Evolutionary conservation across 176 grass and related monocot species (phyloP).

Genomic region (maize (Zea mays)): Zm-B73-REFERENCE-NAM-5.0 NC_050096.1:30908001-30908500

Average conservation of each 20-base stretch:
- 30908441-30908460: conserved; percentile 95
- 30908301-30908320: background rate
- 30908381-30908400: conserved; percentile 88
- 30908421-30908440: conserved; percentile 65
- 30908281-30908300: conserved; percentile 30
- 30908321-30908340: conserved; percentile 15
- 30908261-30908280: conserved; percentile 69
- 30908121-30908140: conserved; percentile 69
- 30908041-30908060: conserved; percentile 60
- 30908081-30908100: conserved; percentile 59
- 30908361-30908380: conserved; percentile 56
- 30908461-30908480: conserved; percentile 95
- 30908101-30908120: conserved; percentile 71
- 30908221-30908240: conserved; percentile 66
- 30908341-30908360: conserved; percentile 4
- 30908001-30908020: conserved; percentile 86
- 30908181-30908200: conserved; percentile 92
- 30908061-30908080: conserved; percentile 77
- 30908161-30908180: conserved; percentile 83
- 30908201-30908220: conserved; percentile 70
- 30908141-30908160: conserved; percentile 81
- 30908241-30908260: conserved; percentile 68
- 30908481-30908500: conserved; percentile 94
- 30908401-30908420: conserved; percentile 89
- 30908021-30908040: conserved; percentile 79